These are phyloP conservation scores for Penicillium sclerotigenum DNA, from an alignment of 2,329 filamentous ascomycete species.

Conservation along the genomic window DNA sequence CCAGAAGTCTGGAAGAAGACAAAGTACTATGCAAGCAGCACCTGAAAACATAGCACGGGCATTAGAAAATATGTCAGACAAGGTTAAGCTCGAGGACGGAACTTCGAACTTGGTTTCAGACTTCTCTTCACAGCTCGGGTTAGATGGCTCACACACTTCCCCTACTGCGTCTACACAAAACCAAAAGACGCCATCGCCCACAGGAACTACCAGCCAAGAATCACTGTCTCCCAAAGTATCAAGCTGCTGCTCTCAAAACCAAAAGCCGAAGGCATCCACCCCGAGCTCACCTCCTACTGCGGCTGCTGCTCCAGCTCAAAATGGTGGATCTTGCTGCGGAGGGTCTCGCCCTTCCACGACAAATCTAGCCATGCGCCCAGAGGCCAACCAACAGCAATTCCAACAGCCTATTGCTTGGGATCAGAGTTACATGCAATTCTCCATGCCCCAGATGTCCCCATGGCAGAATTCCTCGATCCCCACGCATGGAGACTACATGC, in stretches of 20 bases:
- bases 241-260: conserved; percentile 27
- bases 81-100: conserved; percentile 23
- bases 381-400: not conserved
- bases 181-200: not conserved
- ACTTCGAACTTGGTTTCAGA: conserved; percentile 5
- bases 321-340: conserved; percentile 31
- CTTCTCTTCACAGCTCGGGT: conserved; percentile 8
- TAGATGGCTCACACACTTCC: conserved; percentile 3
- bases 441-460: conserved; percentile 16
- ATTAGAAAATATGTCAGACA: conserved; percentile 28
- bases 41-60: conserved; percentile 37
- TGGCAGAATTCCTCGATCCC: conserved; percentile 24
- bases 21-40: conserved; percentile 33
- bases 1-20: conserved; percentile 36
- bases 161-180: not conserved
- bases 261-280: conserved; percentile 10
- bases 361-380: not conserved
- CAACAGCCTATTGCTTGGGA: conserved; percentile 13
- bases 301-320: not conserved
- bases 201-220: not conserved
- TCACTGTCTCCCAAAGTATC: conserved; percentile 6
- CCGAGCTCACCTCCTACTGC: not conserved
- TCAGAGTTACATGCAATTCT: conserved; percentile 16
- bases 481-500: conserved; percentile 14
- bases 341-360: conserved; percentile 6